Evolutionary conservation across 768 basidiomycete genomes (phyloP), one percentile per base, ranked within the genome.

Genomic region (Podaxis sp.): DNA sequence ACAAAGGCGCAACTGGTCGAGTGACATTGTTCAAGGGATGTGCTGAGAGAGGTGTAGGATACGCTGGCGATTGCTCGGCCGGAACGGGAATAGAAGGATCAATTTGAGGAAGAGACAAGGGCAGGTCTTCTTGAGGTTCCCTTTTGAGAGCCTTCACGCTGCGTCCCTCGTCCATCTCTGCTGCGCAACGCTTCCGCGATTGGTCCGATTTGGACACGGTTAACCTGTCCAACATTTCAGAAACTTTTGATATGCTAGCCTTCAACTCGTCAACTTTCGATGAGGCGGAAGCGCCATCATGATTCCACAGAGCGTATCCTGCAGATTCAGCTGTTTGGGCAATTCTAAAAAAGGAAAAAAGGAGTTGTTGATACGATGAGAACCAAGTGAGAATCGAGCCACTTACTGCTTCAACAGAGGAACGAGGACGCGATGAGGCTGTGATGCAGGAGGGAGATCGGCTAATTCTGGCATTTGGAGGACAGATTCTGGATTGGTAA

Each of bases 271-370:
- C 82, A 57, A 87, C 79, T 65, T 80, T 82, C 28, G 69, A 76
- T 42, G 76, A 76, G 5, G 82, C 81, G 65, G 81, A 79, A 6
- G 74, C 62, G 53, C 76, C 77, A 63, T 82, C 79, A n/a, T 66
- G 69, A 72, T 79, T 69, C 64, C 74, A 69, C 63, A 82, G 86
- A 36, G 80, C 79, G 40, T 77, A 76, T 44, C 78, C 82, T 46
- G 84, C 86, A 47, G 82, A 82, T 56, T 79, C 76, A 40, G 86
- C 85, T 14, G 84, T 85, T 57, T 82, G 78, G 44, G 81, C 83
- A 64, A 88, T 86, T 70, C 87, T 88, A 66, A 28, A 61, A 54
- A 44, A 63, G 57, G 63, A 61, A 55, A 67, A 62, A 63, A n/a
- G 40, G 25, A 38, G 38, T 23, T 16, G 25, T 52, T 46, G 11